These are phyloP conservation scores for Boletus rubescentipes DNA, from an alignment of 768 basidiomycete genomes.

Conservation along the genomic window DNA sequence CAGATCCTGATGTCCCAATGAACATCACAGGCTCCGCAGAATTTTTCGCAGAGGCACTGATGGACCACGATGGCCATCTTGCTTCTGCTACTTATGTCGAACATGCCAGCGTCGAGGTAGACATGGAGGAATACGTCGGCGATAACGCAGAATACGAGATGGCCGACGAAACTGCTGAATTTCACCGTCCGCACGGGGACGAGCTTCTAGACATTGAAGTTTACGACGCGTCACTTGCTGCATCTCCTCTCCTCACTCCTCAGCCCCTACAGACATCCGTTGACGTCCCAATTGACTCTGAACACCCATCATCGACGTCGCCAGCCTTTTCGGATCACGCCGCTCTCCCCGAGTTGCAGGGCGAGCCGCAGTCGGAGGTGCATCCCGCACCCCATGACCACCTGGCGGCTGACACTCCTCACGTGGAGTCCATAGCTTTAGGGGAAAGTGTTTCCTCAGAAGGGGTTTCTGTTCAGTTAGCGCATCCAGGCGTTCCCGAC, in stretches of 20 bases:
- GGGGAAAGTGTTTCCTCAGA: conserved; percentile 11
- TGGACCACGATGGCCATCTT: conserved; percentile 56
- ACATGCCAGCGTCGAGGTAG: conserved; percentile 54
- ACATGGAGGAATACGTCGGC: conserved; percentile 57
- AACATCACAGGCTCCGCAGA: conserved; percentile 44
- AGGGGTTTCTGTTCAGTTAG: not conserved
- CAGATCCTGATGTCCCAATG: conserved; percentile 63
- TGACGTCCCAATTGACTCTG: conserved; percentile 20
- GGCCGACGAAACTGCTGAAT: conserved; percentile 34
- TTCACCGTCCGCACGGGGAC: conserved; percentile 16
- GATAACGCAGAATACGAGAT: conserved; percentile 51
- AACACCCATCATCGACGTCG: conserved; percentile 1
- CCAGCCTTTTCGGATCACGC: conserved; percentile 5
- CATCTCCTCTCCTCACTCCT: conserved; percentile 27
- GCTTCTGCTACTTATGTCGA: conserved; percentile 27
- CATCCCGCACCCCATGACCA: conserved; percentile 17
- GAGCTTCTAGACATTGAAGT: conserved; percentile 43
- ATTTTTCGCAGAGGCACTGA: conserved; percentile 50
- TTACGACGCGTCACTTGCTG: conserved; percentile 36
- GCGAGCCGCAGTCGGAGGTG: conserved; percentile 12
- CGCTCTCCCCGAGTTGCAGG: conserved; percentile 1
- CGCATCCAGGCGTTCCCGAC: conserved; percentile 3
- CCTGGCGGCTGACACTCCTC: conserved; percentile 11
- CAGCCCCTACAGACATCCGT: conserved; percentile 14
- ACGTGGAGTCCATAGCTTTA: conserved; percentile 15